Evolutionary conservation across 2,329 filamentous ascomycete genomes (phyloP), one percentile per base, ranked within the genome.

Genomic region (Claviceps pusilla): DNA sequence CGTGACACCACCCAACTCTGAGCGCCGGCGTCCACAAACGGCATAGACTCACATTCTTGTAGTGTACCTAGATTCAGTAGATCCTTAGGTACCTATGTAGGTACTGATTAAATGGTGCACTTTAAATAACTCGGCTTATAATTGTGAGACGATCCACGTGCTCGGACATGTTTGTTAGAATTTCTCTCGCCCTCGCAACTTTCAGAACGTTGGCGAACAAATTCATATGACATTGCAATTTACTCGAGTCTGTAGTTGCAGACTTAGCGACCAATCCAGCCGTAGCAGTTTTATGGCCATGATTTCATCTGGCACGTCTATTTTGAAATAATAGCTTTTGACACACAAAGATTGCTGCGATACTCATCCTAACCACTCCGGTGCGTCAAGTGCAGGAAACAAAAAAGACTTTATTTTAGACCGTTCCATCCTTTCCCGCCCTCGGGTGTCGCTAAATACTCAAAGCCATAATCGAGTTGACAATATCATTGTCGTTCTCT

Each of bases 401-500:
- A 50, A 48, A 29, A 48, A 37, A 48, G 46, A 4, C 4, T 51
- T 51, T 42, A 49, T 48, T 51, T 48, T 54, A 53, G 54, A 48
- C 52, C 53, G 49, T 51, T 55, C 14, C 35, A 11, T 19, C 10
- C 42, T 24, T 24, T 2, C 24, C 24, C 24, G 24, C 51, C 53
- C 33, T 39, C 28, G 33, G 9, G 7, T 42, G 58, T 58, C 55
- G 54, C 70, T 77, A 90, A 79, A 89, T 84, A 78, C 86, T 89
- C 71, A 98, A 77, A 64, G 91, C 90, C 93, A 98, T 98, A 77
- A 98, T 98, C 65, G 93, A 96, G 81, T 98, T 98, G 79, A 98
- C 93, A 76, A 98, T 98, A 71, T 98, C 93, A 68, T 97, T 96
- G 76, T 97, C 91, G 71, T 98, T 98, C 79, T 97, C 93, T 79